These are phyloP conservation scores for Asclepias syriaca DNA, from an alignment of 257 asterid species.

Conservation along the genomic window DNA sequence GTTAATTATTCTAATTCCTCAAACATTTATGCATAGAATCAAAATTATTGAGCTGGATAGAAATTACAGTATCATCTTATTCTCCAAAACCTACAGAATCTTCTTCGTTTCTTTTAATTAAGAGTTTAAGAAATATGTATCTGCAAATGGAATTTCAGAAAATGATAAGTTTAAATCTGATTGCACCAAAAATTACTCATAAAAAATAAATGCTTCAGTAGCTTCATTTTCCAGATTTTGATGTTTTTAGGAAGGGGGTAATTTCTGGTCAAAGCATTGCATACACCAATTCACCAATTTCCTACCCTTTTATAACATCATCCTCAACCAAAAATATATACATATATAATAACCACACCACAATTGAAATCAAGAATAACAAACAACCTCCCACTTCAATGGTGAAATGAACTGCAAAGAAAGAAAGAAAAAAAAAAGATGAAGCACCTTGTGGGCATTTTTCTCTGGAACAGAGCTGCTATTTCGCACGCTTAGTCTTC, in stretches of 20 bases:
- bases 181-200: neutral
- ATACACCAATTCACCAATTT: neutral
- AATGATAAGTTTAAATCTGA: too few relatives aligned
- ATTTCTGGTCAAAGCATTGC: neutral
- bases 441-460: slow-evolving; percentile 1
- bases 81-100: neutral
- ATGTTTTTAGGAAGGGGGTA: too few relatives aligned
- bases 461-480: neutral
- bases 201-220: neutral
- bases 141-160: neutral
- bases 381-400: too few relatives aligned
- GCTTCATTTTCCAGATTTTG: neutral
- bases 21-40: too few relatives aligned
- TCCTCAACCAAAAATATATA: neutral
- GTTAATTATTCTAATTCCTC: too few relatives aligned
- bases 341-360: neutral
- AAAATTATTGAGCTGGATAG: neutral
- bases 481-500: neutral
- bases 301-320: neutral
- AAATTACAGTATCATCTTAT: neutral
- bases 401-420: too few relatives aligned
- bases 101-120: too few relatives aligned
- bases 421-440: neutral
- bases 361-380: neutral
- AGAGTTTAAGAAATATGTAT: neutral